phyloP scores from a whole-genome alignment of 306 rosid genomes.

The Malus orientalis region DNA sequence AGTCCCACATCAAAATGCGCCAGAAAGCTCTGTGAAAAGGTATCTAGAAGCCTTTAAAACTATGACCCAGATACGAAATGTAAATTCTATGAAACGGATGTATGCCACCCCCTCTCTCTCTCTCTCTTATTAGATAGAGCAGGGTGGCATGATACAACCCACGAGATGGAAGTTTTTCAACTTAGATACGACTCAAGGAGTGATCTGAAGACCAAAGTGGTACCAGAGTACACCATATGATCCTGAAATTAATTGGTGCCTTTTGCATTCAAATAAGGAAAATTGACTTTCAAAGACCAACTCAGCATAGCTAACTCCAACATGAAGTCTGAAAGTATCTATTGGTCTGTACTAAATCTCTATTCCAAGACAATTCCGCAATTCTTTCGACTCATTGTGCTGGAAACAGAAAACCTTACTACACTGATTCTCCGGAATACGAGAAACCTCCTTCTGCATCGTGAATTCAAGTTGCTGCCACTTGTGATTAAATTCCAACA shows the following conservation, averaged over 20 bases:
- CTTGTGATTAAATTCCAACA: not conserved
- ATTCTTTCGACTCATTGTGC: not conserved
- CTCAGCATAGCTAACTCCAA: not conserved
- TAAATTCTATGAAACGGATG: too few species aligned
- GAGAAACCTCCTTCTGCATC: not conserved
- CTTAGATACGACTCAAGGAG: too few species aligned
- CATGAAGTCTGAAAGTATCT: not conserved
- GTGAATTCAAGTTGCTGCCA: not conserved
- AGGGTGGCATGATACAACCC: too few species aligned
- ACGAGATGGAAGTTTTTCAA: too few species aligned
- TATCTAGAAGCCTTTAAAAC: too few species aligned
- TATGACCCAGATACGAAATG: too few species aligned
- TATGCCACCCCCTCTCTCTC: too few species aligned
- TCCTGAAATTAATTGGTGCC: not conserved
- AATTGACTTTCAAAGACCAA: not conserved
- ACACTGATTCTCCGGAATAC: not conserved
- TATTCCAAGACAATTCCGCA: not conserved
- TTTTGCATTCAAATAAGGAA: not conserved
- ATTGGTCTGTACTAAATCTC: not conserved
- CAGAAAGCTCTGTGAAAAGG: too few species aligned
- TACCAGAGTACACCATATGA: not conserved
- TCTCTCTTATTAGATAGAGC: too few species aligned
- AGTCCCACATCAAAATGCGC: too few species aligned
- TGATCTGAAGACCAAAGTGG: not conserved
- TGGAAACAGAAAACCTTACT: not conserved